phyloP scores from a whole-genome alignment of 805 yeast species.

The Candida silvicultrix region DNA sequence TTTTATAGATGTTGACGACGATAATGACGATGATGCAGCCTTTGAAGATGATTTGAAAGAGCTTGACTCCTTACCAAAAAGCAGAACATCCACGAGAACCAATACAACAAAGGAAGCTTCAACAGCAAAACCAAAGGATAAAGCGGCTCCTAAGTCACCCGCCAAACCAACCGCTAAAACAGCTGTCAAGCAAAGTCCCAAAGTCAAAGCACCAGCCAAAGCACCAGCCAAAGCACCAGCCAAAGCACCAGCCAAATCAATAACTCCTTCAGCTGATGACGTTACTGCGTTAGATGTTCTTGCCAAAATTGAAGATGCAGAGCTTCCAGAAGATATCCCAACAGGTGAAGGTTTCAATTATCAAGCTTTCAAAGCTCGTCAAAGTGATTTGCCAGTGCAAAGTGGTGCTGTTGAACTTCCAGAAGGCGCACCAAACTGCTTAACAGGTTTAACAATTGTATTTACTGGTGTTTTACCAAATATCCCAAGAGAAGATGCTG shows the following conservation, averaged over 20 bases:
- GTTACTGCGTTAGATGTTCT: slow-evolving; percentile 49
- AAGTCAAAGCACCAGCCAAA: slow-evolving; percentile 2
- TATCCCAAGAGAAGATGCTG: slow-evolving; percentile 70
- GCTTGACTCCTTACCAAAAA: slow-evolving; percentile 3
- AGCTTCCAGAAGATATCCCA: slow-evolving; percentile 42
- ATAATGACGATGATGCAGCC: slow-evolving; percentile 11
- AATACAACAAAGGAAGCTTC: slow-evolving; percentile 2
- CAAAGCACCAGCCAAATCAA: slow-evolving; percentile 1
- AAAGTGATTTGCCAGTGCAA: slow-evolving; percentile 26
- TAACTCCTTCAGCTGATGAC: slow-evolving; percentile 13
- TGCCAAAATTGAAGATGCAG: slow-evolving; percentile 68
- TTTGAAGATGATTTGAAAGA: slow-evolving; percentile 6
- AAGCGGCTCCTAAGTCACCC: neutral
- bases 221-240: slow-evolving; percentile 1
- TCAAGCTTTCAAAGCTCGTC: slow-evolving; percentile 49
- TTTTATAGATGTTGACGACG: slow-evolving; percentile 3
- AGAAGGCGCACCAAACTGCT: slow-evolving; percentile 78
- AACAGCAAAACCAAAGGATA: too few species aligned
- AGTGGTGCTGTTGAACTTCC: slow-evolving; percentile 51
- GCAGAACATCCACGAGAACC: slow-evolving; percentile 1
- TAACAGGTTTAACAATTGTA: slow-evolving; percentile 84
- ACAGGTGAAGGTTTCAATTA: slow-evolving; percentile 46
- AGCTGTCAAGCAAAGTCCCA: slow-evolving; percentile 3
- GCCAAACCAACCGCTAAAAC: slow-evolving; percentile 2
- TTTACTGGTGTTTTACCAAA: slow-evolving; percentile 88